Conservation (phyloP, 164 flowering plant species). For the Nymphaea thermarum region DNA sequence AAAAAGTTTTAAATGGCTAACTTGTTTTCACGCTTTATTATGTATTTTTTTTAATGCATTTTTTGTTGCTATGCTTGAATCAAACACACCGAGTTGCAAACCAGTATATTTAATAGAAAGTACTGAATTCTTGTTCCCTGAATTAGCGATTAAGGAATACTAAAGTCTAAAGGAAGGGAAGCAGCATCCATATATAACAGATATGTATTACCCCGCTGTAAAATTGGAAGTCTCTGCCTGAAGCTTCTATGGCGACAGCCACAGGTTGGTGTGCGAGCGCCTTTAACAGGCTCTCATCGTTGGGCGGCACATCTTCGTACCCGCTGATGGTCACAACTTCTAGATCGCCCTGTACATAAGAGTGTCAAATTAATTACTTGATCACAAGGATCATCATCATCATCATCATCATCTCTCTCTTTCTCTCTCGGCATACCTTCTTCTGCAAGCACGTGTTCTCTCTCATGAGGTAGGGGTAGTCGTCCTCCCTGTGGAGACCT, state of each 20-base stretch:
- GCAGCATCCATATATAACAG: no score
- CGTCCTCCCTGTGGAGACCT: slow-evolving; percentile 57
- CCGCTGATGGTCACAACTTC: slow-evolving; percentile 36
- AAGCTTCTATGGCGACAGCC: slow-evolving; percentile 87
- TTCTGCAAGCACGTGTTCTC: slow-evolving; percentile 48
- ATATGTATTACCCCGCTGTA: slow-evolving; percentile 54
- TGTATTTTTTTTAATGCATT: no score
- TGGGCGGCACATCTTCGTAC: slow-evolving; percentile 48
- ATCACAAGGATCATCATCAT: no score
- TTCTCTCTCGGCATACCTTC: slow-evolving; percentile 25
- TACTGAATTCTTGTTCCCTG: no score
- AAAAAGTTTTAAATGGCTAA: no score
- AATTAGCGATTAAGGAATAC: no score
- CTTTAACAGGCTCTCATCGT: slow-evolving; percentile 57
- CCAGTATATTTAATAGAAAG: no score
- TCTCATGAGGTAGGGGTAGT: slow-evolving; percentile 63
- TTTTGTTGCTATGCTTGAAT: no score
- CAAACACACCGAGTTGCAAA: no score
- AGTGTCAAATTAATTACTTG: no score
- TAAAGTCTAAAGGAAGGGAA: no score
- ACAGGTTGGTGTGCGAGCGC: slow-evolving; percentile 88
- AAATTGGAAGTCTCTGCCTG: slow-evolving; percentile 87
- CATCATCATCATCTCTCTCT: background rate
- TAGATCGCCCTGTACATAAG: slow-evolving; percentile 17
- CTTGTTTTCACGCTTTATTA: no score